Evolutionary conservation across 2,329 filamentous ascomycete species (phyloP).

Genomic region (Alternaria solani): DNA sequence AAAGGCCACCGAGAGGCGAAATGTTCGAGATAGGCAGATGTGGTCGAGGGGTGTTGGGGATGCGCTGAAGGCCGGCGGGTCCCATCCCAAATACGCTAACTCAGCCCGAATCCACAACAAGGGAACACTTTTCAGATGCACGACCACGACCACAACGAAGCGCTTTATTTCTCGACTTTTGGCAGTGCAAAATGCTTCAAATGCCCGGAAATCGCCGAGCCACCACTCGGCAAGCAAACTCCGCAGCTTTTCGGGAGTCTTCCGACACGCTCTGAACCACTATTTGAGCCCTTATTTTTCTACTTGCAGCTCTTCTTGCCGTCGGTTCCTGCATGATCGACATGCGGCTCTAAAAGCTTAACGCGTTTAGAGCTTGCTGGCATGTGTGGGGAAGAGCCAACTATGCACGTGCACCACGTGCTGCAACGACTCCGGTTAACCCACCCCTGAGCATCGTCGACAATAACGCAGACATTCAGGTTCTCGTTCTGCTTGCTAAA

Average conservation of each 20-base stretch:
- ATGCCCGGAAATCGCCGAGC: slow-evolving; percentile 9
- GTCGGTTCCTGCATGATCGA: slow-evolving; percentile 44
- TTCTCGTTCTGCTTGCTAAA: neutral
- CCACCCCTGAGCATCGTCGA: slow-evolving; percentile 3
- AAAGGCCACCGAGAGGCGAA: slow-evolving; percentile 21
- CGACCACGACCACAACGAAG: slow-evolving; percentile 28
- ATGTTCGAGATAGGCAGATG: slow-evolving; percentile 23
- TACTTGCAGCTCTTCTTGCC: slow-evolving; percentile 34
- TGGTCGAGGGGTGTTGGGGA: slow-evolving; percentile 30
- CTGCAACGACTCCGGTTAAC: slow-evolving; percentile 5
- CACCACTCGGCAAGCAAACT: slow-evolving; percentile 10
- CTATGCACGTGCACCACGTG: slow-evolving; percentile 38
- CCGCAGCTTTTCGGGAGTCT: slow-evolving; percentile 43
- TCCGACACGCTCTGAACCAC: slow-evolving; percentile 11
- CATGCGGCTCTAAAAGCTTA: slow-evolving; percentile 50
- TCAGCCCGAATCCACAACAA: slow-evolving; percentile 19
- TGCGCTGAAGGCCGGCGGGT: slow-evolving; percentile 8
- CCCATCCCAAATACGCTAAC: slow-evolving; percentile 18
- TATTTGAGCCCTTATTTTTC: slow-evolving; percentile 24
- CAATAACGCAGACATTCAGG: neutral
- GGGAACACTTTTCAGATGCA: slow-evolving; percentile 27
- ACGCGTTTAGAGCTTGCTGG: slow-evolving; percentile 34
- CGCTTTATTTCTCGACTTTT: slow-evolving; percentile 17
- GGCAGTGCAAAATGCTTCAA: neutral
- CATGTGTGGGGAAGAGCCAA: slow-evolving; percentile 40